Evolutionary conservation across 2,329 filamentous ascomycete species (phyloP).

Genomic region (Onygenales sp.): DNA sequence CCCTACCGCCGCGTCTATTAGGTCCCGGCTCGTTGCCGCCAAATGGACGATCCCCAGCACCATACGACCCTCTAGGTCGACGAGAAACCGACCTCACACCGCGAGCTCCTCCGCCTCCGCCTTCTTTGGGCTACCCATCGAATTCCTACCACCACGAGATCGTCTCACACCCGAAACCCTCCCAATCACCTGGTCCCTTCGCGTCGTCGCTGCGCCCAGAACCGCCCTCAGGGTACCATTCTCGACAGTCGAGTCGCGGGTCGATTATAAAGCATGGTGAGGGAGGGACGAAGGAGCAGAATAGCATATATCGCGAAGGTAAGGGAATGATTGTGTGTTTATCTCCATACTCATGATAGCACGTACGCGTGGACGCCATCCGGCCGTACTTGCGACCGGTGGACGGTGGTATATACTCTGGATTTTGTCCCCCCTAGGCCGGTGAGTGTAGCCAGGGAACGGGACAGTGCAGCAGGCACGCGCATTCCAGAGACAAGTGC

Average conservation of each 20-base stretch:
- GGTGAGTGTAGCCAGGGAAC: too few species aligned
- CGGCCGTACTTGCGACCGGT: background rate
- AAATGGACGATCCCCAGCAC: slow-evolving; percentile 14
- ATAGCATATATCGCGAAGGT: slow-evolving; percentile 20
- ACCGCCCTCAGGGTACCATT: slow-evolving; percentile 13
- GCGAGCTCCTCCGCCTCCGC: slow-evolving; percentile 5
- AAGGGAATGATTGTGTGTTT: slow-evolving; percentile 6
- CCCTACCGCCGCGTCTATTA: slow-evolving; percentile 17
- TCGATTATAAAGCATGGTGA: slow-evolving; percentile 14
- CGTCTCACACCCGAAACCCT: slow-evolving; percentile 10
- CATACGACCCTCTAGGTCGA: slow-evolving; percentile 14
- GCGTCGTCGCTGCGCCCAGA: slow-evolving; percentile 16
- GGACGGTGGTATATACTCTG: background rate
- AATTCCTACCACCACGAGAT: slow-evolving; percentile 13
- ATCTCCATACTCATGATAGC: background rate
- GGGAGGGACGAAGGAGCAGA: slow-evolving; percentile 12
- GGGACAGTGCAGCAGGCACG: too few species aligned
- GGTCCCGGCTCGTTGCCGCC: slow-evolving; percentile 11
- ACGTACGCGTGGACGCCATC: background rate
- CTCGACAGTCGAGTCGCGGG: slow-evolving; percentile 15
- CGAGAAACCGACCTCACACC: slow-evolving; percentile 12
- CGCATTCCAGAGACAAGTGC: too few species aligned
- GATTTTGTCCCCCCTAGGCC: too few species aligned
- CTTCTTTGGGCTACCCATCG: slow-evolving; percentile 7
- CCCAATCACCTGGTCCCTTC: slow-evolving; percentile 11